Conservation (phyloP, 2,329 filamentous ascomycete species). For the Xylaria sp. region DNA sequence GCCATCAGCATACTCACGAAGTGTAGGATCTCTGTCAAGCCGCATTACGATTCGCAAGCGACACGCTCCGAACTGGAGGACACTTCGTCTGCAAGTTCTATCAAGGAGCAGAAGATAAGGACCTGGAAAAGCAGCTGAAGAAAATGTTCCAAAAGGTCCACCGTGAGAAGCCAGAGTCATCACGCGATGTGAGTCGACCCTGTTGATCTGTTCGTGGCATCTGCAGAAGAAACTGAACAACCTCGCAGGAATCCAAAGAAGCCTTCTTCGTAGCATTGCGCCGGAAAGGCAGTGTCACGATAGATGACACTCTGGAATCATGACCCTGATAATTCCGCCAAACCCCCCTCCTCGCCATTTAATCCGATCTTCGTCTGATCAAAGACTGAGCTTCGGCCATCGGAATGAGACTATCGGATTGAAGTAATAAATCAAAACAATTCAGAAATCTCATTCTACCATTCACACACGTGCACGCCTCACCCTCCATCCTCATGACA, state of each 20-base stretch:
- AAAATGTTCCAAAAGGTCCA: conserved; percentile 74
- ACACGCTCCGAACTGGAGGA: conserved; percentile 75
- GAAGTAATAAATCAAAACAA: not conserved
- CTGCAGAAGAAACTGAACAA: conserved; percentile 9
- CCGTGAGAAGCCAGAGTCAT: conserved; percentile 87
- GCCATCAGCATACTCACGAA: not conserved
- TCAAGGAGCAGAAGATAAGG: conserved; percentile 80
- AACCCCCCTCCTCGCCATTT: not conserved
- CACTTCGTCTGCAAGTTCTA: conserved; percentile 99
- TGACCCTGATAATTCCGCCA: not conserved
- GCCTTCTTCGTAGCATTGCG: conserved; percentile 76
- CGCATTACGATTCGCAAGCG: conserved; percentile 77
- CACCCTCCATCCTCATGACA: not conserved
- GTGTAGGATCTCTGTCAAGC: conserved; percentile 80
- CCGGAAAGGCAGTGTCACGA: conserved; percentile 50
- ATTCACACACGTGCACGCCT: not conserved
- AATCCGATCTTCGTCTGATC: not conserved
- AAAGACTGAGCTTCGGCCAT: not conserved
- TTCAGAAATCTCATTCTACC: not conserved
- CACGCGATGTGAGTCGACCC: conserved; percentile 62
- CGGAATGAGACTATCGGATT: not conserved
- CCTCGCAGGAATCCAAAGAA: conserved; percentile 73
- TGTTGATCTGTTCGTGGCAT: not conserved
- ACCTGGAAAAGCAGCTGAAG: conserved; percentile 67
- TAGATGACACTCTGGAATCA: conserved; percentile 15